A percentile compares a stretch with the other conserved stretches of the same genome.
Conservation (phyloP, 2,329 filamentous ascomycete species). For the Pseudogymnoascus sp. region DNA sequence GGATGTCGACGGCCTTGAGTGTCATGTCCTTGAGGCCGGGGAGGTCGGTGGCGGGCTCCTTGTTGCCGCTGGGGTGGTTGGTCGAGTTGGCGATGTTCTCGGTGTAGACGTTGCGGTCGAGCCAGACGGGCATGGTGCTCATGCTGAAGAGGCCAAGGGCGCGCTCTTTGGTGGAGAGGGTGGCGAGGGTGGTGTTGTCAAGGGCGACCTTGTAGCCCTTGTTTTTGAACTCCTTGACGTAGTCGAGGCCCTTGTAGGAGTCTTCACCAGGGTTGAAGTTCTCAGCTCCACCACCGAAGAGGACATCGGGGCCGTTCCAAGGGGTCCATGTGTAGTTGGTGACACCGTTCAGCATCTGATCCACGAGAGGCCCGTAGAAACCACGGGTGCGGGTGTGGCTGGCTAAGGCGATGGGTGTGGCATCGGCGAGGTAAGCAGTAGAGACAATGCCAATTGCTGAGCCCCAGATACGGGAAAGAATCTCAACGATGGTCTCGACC, state of each 20-base stretch:
- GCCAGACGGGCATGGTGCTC: conserved; percentile 71
- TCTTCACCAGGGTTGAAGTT: conserved; percentile 60
- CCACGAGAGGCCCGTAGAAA: conserved; percentile 63
- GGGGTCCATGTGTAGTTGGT: conserved; percentile 76
- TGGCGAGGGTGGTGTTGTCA: conserved; percentile 64
- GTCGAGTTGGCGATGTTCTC: conserved; percentile 56
- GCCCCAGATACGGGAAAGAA: conserved; percentile 62
- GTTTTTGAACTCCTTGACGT: conserved; percentile 61
- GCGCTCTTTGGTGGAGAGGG: conserved; percentile 47
- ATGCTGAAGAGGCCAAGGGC: conserved; percentile 72
- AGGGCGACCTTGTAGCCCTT: conserved; percentile 62
- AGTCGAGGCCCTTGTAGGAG: conserved; percentile 67
- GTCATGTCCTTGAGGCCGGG: conserved; percentile 87
- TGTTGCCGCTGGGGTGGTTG: conserved; percentile 61
- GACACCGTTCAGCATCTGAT: conserved; percentile 67
- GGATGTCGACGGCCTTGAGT: conserved; percentile 72
- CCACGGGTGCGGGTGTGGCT: conserved; percentile 64
- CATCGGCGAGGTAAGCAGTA: conserved; percentile 75
- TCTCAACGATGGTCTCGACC: conserved; percentile 73
- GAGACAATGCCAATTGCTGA: conserved; percentile 57
- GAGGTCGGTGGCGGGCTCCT: conserved; percentile 59
- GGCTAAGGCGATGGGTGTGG: conserved; percentile 67
- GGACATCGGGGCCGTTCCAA: conserved; percentile 66
- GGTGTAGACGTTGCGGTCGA: conserved; percentile 74
- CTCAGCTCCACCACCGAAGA: conserved; percentile 76